phyloP scores from a whole-genome alignment of 345 rosid species.

The Euphorbia pulcherrima region DNA sequence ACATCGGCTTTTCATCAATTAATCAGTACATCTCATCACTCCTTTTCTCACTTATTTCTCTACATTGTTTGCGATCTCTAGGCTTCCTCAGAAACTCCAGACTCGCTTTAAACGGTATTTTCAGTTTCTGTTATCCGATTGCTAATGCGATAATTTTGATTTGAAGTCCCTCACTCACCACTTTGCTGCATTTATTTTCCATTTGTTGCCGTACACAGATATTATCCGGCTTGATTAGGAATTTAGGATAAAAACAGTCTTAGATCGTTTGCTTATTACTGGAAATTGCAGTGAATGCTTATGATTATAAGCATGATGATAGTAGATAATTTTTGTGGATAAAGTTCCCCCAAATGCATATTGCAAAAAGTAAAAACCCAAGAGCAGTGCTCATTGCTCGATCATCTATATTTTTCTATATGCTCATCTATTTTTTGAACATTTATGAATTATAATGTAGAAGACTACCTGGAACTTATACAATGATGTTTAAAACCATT shows the following conservation, averaged over 20 bases:
- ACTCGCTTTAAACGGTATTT: neutral
- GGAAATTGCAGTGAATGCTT: neutral
- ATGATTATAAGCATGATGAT: neutral
- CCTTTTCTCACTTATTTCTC: neutral
- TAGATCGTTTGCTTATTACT: neutral
- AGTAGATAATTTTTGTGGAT: neutral
- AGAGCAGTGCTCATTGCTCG: neutral
- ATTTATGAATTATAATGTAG: neutral
- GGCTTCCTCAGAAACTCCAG: neutral
- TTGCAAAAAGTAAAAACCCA: neutral
- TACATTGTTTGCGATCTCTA: neutral
- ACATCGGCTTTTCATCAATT: neutral
- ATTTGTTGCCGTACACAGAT: neutral
- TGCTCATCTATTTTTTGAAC: neutral
- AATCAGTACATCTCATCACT: neutral
- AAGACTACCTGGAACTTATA: neutral
- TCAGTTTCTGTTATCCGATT: neutral
- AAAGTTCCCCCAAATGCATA: neutral
- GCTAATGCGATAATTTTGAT: neutral
- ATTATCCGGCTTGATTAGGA: neutral
- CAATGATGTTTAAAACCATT: too few relatives aligned
- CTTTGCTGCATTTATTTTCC: neutral
- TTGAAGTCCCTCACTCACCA: neutral
- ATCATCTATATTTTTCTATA: neutral
- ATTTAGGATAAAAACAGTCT: neutral